Evolutionary conservation across 2,329 filamentous ascomycete species (phyloP).

Genomic region (Davidsoniella eucalypti): DNA sequence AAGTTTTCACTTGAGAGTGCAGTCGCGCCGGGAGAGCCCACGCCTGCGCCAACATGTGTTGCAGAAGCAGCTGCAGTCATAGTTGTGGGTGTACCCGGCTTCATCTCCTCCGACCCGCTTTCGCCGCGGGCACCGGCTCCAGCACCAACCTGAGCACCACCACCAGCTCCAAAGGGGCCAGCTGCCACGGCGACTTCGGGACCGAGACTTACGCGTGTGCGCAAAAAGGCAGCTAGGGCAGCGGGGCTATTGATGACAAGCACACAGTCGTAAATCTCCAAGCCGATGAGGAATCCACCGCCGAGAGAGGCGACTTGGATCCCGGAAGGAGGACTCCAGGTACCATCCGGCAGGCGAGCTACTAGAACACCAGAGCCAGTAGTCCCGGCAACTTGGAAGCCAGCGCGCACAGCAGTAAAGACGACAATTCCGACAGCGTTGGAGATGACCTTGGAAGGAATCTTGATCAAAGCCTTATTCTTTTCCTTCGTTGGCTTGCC

Average conservation of each 20-base stretch:
- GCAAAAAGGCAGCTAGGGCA: slow-evolving; percentile 62
- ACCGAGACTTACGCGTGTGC: slow-evolving; percentile 58
- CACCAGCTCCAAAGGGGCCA: slow-evolving; percentile 52
- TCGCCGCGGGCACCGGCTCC: slow-evolving; percentile 4
- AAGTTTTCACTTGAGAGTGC: neutral
- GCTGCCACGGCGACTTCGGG: slow-evolving; percentile 64
- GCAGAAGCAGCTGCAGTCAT: neutral
- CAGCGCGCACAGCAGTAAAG: slow-evolving; percentile 54
- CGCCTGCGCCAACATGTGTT: neutral
- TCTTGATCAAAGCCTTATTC: slow-evolving; percentile 33
- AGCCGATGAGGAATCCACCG: slow-evolving; percentile 62
- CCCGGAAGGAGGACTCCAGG: slow-evolving; percentile 67
- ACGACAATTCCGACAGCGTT: slow-evolving; percentile 54
- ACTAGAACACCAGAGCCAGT: slow-evolving; percentile 50
- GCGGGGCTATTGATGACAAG: slow-evolving; percentile 67
- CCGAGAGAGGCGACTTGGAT: slow-evolving; percentile 70
- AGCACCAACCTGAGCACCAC: slow-evolving; percentile 45
- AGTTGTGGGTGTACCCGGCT: neutral
- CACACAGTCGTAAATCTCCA: slow-evolving; percentile 82
- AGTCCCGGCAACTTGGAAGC: slow-evolving; percentile 48
- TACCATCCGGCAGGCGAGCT: slow-evolving; percentile 43
- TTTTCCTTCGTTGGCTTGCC: slow-evolving; percentile 23
- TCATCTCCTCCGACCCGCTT: slow-evolving; percentile 7
- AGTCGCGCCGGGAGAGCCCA: neutral
- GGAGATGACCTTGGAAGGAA: slow-evolving; percentile 42